Evolutionary conservation across 1,284 basidiomycete genomes (phyloP).

Genomic region (Phenoliferia sp.): DNA sequence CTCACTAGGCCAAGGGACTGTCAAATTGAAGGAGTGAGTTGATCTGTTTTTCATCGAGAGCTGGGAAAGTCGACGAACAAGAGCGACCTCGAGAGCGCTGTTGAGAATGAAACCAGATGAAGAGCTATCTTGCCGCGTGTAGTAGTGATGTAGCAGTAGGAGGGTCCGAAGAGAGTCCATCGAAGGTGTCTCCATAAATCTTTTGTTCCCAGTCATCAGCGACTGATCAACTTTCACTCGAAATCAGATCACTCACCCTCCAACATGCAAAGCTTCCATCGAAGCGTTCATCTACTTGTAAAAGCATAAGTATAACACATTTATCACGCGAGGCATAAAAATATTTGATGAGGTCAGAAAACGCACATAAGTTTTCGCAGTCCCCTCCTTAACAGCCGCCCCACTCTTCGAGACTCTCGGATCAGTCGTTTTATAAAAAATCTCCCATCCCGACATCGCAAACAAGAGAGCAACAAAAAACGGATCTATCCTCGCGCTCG

Average conservation of each 20-base stretch:
- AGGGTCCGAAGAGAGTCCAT: constrained; percentile 24
- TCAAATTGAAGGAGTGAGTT: neutral
- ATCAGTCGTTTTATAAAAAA: constrained; percentile 15
- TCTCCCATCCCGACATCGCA: constrained; percentile 11
- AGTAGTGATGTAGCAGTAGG: constrained; percentile 17
- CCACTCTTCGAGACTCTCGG: neutral
- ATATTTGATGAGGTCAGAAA: no score
- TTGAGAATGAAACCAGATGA: constrained; percentile 1
- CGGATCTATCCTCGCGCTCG: constrained; percentile 9
- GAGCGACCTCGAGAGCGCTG: constrained; percentile 17
- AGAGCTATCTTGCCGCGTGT: neutral
- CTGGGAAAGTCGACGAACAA: neutral
- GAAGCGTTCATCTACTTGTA: constrained; percentile 18
- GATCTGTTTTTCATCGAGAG: no score
- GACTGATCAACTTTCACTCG: no score
- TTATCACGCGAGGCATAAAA: no score
- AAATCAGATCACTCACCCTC: constrained; percentile 7
- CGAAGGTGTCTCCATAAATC: constrained; percentile 13
- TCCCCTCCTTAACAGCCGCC: constrained; percentile 5
- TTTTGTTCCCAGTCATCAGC: neutral
- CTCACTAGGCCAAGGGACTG: constrained; percentile 20
- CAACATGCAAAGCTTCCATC: constrained; percentile 15
- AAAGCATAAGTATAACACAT: no score
- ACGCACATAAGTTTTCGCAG: constrained; percentile 6
- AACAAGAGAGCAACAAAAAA: constrained; percentile 21